Evolutionary conservation across 257 asterid species (phyloP), one percentile per base, ranked within the genome.

Genomic region (Forsythia suspensa): DNA sequence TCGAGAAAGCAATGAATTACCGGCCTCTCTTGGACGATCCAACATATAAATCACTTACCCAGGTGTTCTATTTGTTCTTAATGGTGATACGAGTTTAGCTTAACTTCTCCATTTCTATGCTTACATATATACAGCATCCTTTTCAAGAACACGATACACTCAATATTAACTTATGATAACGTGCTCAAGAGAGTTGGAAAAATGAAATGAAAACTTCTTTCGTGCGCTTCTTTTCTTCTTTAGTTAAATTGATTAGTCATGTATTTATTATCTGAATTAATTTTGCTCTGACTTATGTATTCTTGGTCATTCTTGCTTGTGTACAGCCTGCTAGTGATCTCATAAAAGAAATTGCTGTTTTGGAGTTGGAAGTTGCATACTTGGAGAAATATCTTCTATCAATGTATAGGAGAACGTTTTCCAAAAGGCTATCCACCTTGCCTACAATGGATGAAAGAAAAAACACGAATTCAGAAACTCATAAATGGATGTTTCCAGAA

Each of bases 351-450:
- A 90, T 95, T 48, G 83, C 89, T 61, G 74, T 82, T 38, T 66
- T 95, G 91, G 99, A 95, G 86, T 51, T 87, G 78, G 95, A 95
- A 85, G 90, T 95, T 18, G 57, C 82, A 24, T 84, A 84, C 79
- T 81, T 95, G 76, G 98, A 95, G 83, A 92, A 92, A 73, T 88
- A 88, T 85, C 98, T 95, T 77, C 92, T 93, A 5, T 89, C 98
- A 43, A 71, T 92, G 87, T 93, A 93, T 67, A 73, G 96, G 61
- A 88, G 73, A 82, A 82, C 63, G 36, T 89, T 90, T 70, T 79
- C 87, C 7, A 89, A 87, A 72, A 81, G 84, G 74, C 66, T 83
- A 24, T 77, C 86, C 8, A 18, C 89, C 42, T 74, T 85, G 38
- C 82, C 88, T 6, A 75, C 55, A 41, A 76, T 65, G 57, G 87